phyloP scores from a whole-genome alignment of 371 early-diverging fungal genomes.

The Apophysomyces sp. region DNA sequence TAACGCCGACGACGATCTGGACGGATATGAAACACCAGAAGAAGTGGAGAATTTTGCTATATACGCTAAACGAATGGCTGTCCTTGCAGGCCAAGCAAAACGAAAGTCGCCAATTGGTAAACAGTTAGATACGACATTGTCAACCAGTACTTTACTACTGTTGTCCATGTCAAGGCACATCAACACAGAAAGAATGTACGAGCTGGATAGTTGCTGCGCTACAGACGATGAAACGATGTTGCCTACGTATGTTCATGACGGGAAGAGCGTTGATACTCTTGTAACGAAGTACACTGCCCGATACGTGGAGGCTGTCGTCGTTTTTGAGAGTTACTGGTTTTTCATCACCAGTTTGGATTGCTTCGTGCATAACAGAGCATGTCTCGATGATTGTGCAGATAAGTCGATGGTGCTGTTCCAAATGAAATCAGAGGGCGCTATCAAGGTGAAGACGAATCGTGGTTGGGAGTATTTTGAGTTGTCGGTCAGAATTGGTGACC shows the following conservation, averaged over 20 bases:
- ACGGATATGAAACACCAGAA: neutral
- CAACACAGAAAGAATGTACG: neutral
- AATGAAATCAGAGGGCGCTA: neutral
- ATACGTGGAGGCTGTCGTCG: neutral
- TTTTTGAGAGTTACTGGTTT: conserved; percentile 1
- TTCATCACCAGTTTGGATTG: neutral
- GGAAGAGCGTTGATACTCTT: neutral
- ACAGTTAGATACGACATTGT: neutral
- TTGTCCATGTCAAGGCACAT: neutral
- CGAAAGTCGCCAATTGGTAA: neutral
- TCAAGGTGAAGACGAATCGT: neutral
- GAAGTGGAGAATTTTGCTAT: neutral
- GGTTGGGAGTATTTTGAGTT: neutral
- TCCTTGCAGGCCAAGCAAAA: neutral
- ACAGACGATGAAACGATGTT: neutral
- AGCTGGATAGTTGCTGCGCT: neutral
- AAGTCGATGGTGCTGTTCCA: neutral
- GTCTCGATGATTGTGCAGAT: neutral
- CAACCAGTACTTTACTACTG: neutral
- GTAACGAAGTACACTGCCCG: neutral
- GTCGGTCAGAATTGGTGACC: neutral
- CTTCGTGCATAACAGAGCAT: neutral
- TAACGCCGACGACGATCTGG: neutral
- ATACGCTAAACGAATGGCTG: neutral
- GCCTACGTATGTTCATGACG: neutral